Evolutionary conservation across 1,139 yeast species (phyloP).

Genomic region (Kodamaea sp.): DNA sequence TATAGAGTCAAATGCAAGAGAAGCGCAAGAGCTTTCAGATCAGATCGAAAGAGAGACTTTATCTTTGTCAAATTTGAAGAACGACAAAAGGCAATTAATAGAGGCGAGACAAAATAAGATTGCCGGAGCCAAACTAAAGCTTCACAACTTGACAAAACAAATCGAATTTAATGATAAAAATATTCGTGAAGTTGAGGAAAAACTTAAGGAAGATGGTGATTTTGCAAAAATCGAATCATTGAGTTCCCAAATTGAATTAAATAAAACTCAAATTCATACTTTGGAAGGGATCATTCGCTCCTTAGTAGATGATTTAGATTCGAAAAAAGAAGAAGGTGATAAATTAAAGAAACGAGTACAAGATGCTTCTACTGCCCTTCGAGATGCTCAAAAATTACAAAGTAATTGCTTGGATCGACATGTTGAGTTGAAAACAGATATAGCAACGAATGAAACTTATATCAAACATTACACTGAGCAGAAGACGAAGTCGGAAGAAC

Average conservation of each 20-base stretch:
- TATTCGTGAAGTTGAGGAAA: slow-evolving; percentile 24
- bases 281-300: slow-evolving; percentile 28
- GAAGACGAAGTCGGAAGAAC: slow-evolving; percentile 11
- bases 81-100: slow-evolving; percentile 14
- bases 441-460: slow-evolving; percentile 11
- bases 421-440: slow-evolving; percentile 12
- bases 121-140: slow-evolving; percentile 7
- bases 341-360: neutral
- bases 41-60: slow-evolving; percentile 11
- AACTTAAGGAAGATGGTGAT: slow-evolving; percentile 35
- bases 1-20: slow-evolving; percentile 14
- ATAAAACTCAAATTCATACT: slow-evolving; percentile 24
- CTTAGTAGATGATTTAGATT: slow-evolving; percentile 24
- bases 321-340: slow-evolving; percentile 10
- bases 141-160: slow-evolving; percentile 8
- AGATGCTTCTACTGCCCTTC: neutral
- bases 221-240: slow-evolving; percentile 30
- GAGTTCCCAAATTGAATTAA: slow-evolving; percentile 29
- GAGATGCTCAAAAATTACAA: slow-evolving; percentile 1
- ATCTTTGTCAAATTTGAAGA: slow-evolving; percentile 12
- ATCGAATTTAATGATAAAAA: slow-evolving; percentile 16
- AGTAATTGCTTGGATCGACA: slow-evolving; percentile 2
- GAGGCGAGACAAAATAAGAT: slow-evolving; percentile 11
- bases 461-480: slow-evolving; percentile 13
- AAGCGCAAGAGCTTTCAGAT: slow-evolving; percentile 5